These are phyloP conservation scores for Boletus sp. DNA, from an alignment of 768 basidiomycete species.

Conservation along the genomic window DNA sequence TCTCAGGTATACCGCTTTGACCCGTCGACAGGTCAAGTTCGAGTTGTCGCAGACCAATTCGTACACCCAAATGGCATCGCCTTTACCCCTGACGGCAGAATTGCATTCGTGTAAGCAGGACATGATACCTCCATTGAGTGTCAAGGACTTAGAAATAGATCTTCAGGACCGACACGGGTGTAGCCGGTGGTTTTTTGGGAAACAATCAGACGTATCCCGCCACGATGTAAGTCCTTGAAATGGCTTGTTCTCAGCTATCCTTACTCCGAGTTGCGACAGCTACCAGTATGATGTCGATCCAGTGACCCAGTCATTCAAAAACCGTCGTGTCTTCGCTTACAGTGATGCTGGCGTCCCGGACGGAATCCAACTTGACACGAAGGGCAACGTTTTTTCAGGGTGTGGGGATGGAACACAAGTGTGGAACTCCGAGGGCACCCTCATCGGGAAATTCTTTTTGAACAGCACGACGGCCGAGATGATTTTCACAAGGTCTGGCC, in stretches of 20 bases:
- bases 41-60: background rate
- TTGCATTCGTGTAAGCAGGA: slow-evolving; percentile 55
- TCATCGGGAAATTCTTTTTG: slow-evolving; percentile 27
- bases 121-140: background rate
- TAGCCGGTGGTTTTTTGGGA: slow-evolving; percentile 41
- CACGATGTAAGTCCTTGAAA: slow-evolving; percentile 51
- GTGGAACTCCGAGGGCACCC: slow-evolving; percentile 49
- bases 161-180: slow-evolving; percentile 31
- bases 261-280: slow-evolving; percentile 31
- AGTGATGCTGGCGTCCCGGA: slow-evolving; percentile 64
- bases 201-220: slow-evolving; percentile 58
- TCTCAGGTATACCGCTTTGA: slow-evolving; percentile 19
- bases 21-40: background rate
- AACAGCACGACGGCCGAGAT: slow-evolving; percentile 35
- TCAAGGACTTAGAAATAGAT: slow-evolving; percentile 9
- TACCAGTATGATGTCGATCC: slow-evolving; percentile 67
- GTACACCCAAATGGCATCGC: slow-evolving; percentile 63
- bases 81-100: slow-evolving; percentile 60
- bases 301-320: slow-evolving; percentile 47
- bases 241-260: background rate
- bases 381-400: slow-evolving; percentile 64
- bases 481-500: slow-evolving; percentile 38
- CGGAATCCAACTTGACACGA: slow-evolving; percentile 60
- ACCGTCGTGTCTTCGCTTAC: slow-evolving; percentile 67
- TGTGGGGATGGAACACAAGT: slow-evolving; percentile 68